phyloP scores from a whole-genome alignment of 306 rosid species.

The Carpinus fangiana region DNA sequence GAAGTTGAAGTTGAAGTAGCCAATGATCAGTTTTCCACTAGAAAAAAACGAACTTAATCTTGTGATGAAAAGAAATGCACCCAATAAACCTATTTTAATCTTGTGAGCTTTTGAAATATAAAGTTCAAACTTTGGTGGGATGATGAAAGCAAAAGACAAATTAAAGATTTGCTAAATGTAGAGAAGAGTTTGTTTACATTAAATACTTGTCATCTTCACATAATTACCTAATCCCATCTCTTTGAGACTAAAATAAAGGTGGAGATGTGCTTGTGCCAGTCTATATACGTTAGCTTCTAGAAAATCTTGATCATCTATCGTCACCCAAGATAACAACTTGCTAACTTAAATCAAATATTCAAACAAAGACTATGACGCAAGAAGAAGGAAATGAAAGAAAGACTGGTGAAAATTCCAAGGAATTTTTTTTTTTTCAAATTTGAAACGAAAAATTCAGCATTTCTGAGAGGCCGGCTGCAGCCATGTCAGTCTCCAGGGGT shows the following conservation, averaged over 20 bases:
- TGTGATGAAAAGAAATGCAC: too few relatives aligned
- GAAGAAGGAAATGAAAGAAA: not conserved
- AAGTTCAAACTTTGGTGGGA: too few relatives aligned
- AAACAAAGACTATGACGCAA: not conserved
- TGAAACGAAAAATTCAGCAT: not conserved
- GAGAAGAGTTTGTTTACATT: not conserved
- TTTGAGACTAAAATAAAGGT: not conserved
- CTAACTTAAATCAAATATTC: not conserved
- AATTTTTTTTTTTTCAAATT: not conserved
- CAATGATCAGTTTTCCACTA: not conserved
- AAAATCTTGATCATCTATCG: not conserved
- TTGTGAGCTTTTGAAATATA: too few relatives aligned
- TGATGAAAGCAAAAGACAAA: too few relatives aligned
- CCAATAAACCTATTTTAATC: too few relatives aligned
- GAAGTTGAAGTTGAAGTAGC: not conserved
- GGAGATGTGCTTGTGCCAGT: too few relatives aligned
- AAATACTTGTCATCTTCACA: not conserved
- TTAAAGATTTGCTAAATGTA: too few relatives aligned
- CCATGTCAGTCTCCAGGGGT: not conserved
- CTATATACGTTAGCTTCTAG: not conserved
- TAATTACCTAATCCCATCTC: not conserved
- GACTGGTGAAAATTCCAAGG: not conserved
- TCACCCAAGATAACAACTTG: not conserved
- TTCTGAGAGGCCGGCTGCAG: not conserved
- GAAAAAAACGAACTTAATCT: too few relatives aligned